phyloP scores from a whole-genome alignment of 306 rosid species.

The Mimosa bimucronata region DNA sequence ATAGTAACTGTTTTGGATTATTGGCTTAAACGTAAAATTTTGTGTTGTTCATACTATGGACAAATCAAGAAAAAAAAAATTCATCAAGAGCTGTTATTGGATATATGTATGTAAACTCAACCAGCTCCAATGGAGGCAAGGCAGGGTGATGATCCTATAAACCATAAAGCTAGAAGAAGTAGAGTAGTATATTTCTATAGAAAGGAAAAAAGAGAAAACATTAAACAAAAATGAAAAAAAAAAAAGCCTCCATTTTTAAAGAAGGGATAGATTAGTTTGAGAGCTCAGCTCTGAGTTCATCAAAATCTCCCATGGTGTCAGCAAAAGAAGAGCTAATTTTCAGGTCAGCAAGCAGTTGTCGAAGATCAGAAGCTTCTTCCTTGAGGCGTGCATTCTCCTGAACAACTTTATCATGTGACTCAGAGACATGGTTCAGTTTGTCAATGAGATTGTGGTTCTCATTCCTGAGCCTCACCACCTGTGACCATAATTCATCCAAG shows the following conservation, averaged over 20 bases:
- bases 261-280: constrained; percentile 52
- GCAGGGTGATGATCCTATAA: constrained; percentile 37
- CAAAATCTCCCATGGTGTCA: constrained; percentile 53
- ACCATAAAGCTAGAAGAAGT: constrained; percentile 7
- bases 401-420: constrained; percentile 60
- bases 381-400: constrained; percentile 76
- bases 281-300: constrained; percentile 56
- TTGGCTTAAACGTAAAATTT: neutral
- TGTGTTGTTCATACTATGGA: neutral
- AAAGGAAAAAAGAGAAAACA: constrained; percentile 7
- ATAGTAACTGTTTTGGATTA: constrained; percentile 26
- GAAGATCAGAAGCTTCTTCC: constrained; percentile 69
- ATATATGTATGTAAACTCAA: constrained; percentile 35
- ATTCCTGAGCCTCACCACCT: constrained; percentile 69
- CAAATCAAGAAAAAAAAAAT: constrained; percentile 19
- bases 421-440: constrained; percentile 63
- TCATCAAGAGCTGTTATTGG: constrained; percentile 46
- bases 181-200: neutral
- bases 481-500: constrained; percentile 84
- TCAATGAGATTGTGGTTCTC: constrained; percentile 69
- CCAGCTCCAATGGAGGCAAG: constrained; percentile 39
- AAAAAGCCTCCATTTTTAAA: constrained; percentile 47
- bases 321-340: constrained; percentile 54
- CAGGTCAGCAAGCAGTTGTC: constrained; percentile 60
- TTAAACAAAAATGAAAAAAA: neutral